Evolutionary conservation across 1,284 basidiomycete genomes (phyloP).

Genomic region (Irpex lacteus): DNA sequence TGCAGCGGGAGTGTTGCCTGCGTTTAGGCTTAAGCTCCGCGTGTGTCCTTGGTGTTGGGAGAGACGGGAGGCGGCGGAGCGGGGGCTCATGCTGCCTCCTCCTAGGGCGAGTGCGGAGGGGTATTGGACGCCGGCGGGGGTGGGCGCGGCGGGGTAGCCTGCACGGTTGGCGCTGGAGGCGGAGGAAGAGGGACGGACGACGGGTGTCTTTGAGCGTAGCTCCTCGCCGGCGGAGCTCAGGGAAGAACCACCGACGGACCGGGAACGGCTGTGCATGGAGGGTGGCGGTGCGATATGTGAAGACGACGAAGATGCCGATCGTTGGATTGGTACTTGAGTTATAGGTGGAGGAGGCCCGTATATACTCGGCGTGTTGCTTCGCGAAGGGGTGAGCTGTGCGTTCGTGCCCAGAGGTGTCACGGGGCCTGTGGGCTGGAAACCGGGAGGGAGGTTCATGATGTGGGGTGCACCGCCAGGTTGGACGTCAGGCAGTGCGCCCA

Average conservation of each 20-base stretch:
- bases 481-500: conserved; percentile 6
- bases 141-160: conserved; percentile 14
- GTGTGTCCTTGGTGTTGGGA: conserved; percentile 20
- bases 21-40: conserved; percentile 26
- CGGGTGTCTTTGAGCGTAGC: conserved; percentile 9
- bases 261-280: conserved; percentile 9
- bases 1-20: conserved; percentile 27
- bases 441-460: conserved; percentile 17
- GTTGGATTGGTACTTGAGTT: neutral
- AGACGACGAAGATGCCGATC: conserved; percentile 10
- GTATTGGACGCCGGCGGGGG: conserved; percentile 16
- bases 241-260: conserved; percentile 6
- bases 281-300: neutral
- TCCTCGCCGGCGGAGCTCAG: neutral
- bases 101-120: conserved; percentile 15
- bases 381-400: neutral
- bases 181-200: conserved; percentile 10
- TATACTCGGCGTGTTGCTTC: conserved; percentile 1
- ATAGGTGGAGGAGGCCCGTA: neutral
- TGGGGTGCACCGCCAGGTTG: neutral
- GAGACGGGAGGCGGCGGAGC: conserved; percentile 18
- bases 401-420: neutral
- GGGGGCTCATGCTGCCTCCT: conserved; percentile 18
- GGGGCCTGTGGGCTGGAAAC: conserved; percentile 17
- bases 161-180: conserved; percentile 12